A percentile compares a stretch with the other conserved stretches of the same genome.
phyloP scores from a whole-genome alignment of 495 filamentous ascomycete species.

The Opeltia flavorubescens region DNA sequence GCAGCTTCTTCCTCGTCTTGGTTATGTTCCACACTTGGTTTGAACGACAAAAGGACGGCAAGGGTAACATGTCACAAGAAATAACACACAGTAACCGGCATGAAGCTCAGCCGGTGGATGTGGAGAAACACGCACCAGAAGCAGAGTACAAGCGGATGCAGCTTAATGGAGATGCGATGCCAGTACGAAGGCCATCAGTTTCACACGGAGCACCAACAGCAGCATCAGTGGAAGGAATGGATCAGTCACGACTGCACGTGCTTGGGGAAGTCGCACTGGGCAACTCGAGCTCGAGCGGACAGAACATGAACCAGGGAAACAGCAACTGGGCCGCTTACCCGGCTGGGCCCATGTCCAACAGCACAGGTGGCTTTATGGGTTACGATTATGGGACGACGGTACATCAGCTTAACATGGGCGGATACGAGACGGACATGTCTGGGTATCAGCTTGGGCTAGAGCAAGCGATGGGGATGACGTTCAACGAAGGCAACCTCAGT shows the following conservation, averaged over 20 bases:
- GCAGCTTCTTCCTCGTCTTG: slow-evolving; percentile 66
- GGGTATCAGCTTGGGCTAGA: slow-evolving; percentile 19
- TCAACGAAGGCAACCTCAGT: slow-evolving; percentile 21
- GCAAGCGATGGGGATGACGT: slow-evolving; percentile 35
- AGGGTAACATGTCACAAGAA: slow-evolving; percentile 2
- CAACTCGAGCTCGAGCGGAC: slow-evolving; percentile 23
- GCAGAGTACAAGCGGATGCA: slow-evolving; percentile 14
- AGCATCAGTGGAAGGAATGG: slow-evolving; percentile 4
- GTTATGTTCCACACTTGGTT: slow-evolving; percentile 65
- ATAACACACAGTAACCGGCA: slow-evolving; percentile 13
- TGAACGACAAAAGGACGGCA: slow-evolving; percentile 27
- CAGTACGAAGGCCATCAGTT: background rate
- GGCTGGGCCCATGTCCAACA: background rate
- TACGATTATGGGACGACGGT: background rate
- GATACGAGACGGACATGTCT: background rate
- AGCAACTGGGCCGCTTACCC: background rate
- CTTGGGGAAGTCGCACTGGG: slow-evolving; percentile 56
- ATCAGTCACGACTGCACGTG: slow-evolving; percentile 45
- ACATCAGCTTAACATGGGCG: background rate
- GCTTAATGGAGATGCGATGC: slow-evolving; percentile 5
- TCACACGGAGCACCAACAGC: slow-evolving; percentile 3
- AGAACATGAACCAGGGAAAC: slow-evolving; percentile 3
- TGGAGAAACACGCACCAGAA: background rate
- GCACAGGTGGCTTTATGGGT: background rate
- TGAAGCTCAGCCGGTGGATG: slow-evolving; percentile 14